Base-by-base conservation (phyloP, 2,329 filamentous ascomycete species). In the Alternaria solani region DNA sequence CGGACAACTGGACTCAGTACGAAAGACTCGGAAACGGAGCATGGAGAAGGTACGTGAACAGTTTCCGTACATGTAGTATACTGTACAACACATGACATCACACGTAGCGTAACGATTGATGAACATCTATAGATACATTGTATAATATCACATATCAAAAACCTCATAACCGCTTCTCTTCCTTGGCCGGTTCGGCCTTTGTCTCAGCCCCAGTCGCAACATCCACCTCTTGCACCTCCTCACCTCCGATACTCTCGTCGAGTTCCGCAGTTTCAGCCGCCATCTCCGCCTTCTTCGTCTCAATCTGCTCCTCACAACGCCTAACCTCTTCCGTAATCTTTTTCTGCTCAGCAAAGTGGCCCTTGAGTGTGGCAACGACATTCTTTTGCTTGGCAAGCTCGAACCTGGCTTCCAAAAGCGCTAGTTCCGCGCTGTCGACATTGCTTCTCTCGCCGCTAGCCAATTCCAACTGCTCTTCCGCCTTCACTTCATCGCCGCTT, bases 361-460 rank as follows among this genome's bases (percentile, higher is more conserved):
- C 44, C 38, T 61, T 58, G 3, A 60, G 51, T 14, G 52, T 42
- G 5, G 63, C 65, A 2, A 66, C 58, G 11, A 51, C 18, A 16
- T 36, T 48, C 52, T 59, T 61, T 44, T 69, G 66, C 51, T 62
- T 65, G 7, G 66, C 63, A 1, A 68, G 43, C 26, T 63, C 65
- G 5, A 69, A 43, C 5, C 51, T 52, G 1, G 63, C 62, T 9
- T 63, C 54, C 11, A 70, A 44, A 39, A 64, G 25, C 11, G 62
- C 38, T n/a, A 62, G 9, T 25, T 70, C 65, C 2, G 61, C 32
- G 4, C 44, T 52, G 12, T 66, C 64, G n/a, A 72, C 59, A 16
- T 62, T 62, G 1, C 54, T 65, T 12, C 69, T 57, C 51, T 69
- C 62, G 2, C 47, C 43, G 12, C 68, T 66, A 5, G 69, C 69